Evolutionary conservation across 176 grass and related monocot genomes (phyloP), one percentile per base, ranked within the genome.

Genomic region (Zea mays): DNA sequence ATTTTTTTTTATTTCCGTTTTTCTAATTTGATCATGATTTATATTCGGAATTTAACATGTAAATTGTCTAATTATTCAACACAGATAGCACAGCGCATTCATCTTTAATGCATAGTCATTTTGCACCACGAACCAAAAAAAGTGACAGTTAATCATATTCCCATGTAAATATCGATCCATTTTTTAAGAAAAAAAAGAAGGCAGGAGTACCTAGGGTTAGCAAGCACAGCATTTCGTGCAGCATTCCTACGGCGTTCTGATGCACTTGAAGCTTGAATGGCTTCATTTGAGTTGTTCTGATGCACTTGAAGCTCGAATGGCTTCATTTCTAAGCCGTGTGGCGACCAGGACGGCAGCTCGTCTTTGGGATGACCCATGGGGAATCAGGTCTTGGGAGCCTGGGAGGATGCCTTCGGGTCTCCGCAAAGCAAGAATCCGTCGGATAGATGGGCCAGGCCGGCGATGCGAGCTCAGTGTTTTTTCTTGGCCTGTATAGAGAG

Each of bases 181-280:
- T 20, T 77, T 65, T 34, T 39, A 62, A 38, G 63, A 65, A 27
- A 27, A 27, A 3, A 4, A 27, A 74, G 41, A 20, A 4, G 60
- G 3, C 7, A 38, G 74, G 61, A 33, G 60, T 84, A 95, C 92
- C 92, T 95, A 14, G 92, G 92, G 67, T 95, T 95, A 82, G 89
- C 80, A 35, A 85, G 87, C 45, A 95, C 84, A 36, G 80, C 89
- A 87, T 88, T 95, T 46, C 81, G 34, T 62, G 85, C 79, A 81
- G 88, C 83, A 67, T 69, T 86, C 20, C 88, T 78, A 55, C 62
- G 85, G 10, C 72, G 62, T 15, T 86, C 83, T 33, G 84, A 87
- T 86, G 69, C 82, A 76, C 82, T 85, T 68, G 88, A 65, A 5
- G 36, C 47, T 59, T 84, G 60, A 65, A 50, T 71, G 55, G 83